Evolutionary conservation across 2,329 filamentous ascomycete genomes (phyloP), one percentile per base, ranked within the genome.

Genomic region (Colletotrichum kahawae): DNA sequence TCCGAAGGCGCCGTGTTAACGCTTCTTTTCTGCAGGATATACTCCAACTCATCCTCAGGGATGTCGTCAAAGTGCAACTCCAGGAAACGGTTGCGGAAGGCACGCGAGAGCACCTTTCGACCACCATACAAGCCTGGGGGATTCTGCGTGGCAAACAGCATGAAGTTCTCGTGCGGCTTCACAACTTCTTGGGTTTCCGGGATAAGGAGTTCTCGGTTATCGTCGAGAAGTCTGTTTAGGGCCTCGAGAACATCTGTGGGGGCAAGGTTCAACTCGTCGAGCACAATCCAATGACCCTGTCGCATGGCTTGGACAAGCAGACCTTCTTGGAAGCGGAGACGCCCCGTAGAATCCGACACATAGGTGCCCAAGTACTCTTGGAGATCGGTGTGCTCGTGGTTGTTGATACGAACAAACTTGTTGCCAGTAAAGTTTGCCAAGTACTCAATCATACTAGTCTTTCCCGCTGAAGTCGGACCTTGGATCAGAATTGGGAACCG

Each of bases 371-470:
- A 87, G 80, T 99, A 99, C 82, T 99, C 97, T 83, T 99, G 97
- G 48, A 99, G 87, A 83, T 99, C 97, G 0, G 97, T 99, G 81
- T 99, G 97, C 82, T 99, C 97, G 84, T 99, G 97, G 79, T 99
- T 99, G 86, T 99, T 99, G 88, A 99, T 99, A 75, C 97, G 92
- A 57, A 99, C 95, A 81, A 98, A 99, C 81, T 95, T 97, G 82
- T 99, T 98, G 5, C 97, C 97, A 34, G 95, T 98, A 70, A 95
- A 94, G 81, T 98, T 97, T n/a, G 97, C 96, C 48, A 99, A 90
- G 82, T 98, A 98, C 84, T 98, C 96, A 56, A 99, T 98, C 97
- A 99, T 99, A 84, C 96, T 98, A 0, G 97, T 99, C 85, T 99
- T 99, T 77, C 97, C 97, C 14, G 96, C 95, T 7, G 97, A 99